Base-by-base conservation (phyloP, 306 rosid genomes). In the Amphicarpaea edgeworthii region DNA sequence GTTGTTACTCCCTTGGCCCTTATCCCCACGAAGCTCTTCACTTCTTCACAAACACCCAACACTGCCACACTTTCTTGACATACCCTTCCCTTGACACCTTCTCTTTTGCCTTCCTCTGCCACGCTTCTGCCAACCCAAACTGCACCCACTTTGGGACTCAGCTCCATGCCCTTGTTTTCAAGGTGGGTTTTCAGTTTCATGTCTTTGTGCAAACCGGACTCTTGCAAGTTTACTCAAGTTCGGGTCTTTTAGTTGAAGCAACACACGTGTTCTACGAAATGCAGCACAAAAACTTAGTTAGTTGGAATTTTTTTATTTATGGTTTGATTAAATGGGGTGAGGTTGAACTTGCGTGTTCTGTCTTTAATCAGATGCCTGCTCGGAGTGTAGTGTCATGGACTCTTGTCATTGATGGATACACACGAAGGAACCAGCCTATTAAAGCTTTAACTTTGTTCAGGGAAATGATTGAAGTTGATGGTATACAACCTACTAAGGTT, bases 51-150 rank as follows among this genome's bases (percentile, higher is more conserved):
- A 23, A 55, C 17, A 55, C 62, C 62, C 62, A 23, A 24, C 62
- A 55, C 28, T 11, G 16, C 62, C 37, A 24, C 62, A 24, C 62
- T 55, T 24, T 55, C 17, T 12, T 55, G 8, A 55, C 62, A 5
- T 55, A 55, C 37, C 17, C 37, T 55, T 55, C 62, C 37, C 62
- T 55, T 5, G 62, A 55, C 37, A 55, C 62, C 37, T 55, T 55
- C 17, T 55, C 62, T 55, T 55, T 55, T 55, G 7, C 37, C 62
- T 55, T 55, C n/a, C 62, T 55, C 15, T 55, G 8, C 17, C 37
- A 55, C 62, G 62, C 62, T 24, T 55, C 62, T 24, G 34, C 62
- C 16, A 1, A 55, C n/a, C 16, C 62, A 23, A 12, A 5, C 37
- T 24, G 34, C 37, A 12, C 62, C 10, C 62, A 24, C 37, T 58